A percentile compares a stretch with the other conserved stretches of the same genome.
phyloP scores from a whole-genome alignment of 2,329 filamentous ascomycete species.

The Aspergillaceae sp. region DNA sequence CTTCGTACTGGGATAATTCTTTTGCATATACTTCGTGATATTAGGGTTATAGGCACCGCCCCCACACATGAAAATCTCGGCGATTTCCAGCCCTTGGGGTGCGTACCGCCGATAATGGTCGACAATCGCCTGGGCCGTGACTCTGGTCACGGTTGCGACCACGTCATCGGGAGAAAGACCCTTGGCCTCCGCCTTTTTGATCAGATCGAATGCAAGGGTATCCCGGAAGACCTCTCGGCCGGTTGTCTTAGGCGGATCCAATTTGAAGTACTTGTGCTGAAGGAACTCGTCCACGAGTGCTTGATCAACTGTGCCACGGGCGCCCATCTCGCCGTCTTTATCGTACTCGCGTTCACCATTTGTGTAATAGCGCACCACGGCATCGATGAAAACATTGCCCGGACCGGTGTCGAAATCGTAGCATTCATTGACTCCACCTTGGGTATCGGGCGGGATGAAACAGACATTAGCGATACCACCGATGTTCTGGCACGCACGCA shows the following conservation, averaged over 20 bases:
- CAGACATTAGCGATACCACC: constrained; percentile 54
- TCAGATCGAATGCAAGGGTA: constrained; percentile 45
- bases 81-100: constrained; percentile 38
- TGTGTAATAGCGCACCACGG: constrained; percentile 47
- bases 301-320: constrained; percentile 43
- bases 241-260: constrained; percentile 49
- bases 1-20: constrained; percentile 39
- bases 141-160: constrained; percentile 51
- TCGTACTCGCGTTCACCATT: constrained; percentile 45
- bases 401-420: constrained; percentile 51
- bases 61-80: constrained; percentile 55
- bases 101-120: constrained; percentile 43
- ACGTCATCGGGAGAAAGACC: constrained; percentile 44
- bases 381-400: constrained; percentile 50
- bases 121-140: constrained; percentile 52
- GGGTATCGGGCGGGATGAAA: constrained; percentile 45
- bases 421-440: constrained; percentile 32
- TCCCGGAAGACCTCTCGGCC: constrained; percentile 54
- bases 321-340: constrained; percentile 44
- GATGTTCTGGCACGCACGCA: constrained; percentile 54
- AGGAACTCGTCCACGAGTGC: constrained; percentile 47
- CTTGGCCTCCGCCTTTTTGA: constrained; percentile 38
- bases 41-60: constrained; percentile 52
- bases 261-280: constrained; percentile 42
- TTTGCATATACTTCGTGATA: constrained; percentile 46